Percentiles rank a stretch among this genome's conserved stretches.
These are phyloP conservation scores for Xerocomellus intermedius DNA, from an alignment of 768 basidiomycete species.

Conservation along the genomic window DNA sequence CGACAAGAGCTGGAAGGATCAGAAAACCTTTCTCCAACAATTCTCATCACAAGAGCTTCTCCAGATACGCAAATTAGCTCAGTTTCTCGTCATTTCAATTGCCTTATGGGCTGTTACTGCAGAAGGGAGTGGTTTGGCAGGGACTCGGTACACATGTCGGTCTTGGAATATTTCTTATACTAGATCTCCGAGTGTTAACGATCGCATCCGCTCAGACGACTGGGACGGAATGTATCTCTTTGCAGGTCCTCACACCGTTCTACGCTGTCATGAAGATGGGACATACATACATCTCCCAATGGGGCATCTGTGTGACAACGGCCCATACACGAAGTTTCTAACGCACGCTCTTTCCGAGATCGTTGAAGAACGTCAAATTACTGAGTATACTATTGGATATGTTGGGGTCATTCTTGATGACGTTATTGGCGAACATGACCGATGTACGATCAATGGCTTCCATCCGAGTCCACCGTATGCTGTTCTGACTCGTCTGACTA, in stretches of 20 bases:
- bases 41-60: slow-evolving; percentile 3
- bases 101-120: not conserved
- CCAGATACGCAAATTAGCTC: not conserved
- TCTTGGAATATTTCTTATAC: not conserved
- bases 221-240: slow-evolving; percentile 3
- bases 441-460: not conserved
- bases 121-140: not conserved
- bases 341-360: not conserved
- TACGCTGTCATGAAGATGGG: slow-evolving; percentile 6
- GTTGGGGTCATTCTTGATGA: slow-evolving; percentile 4
- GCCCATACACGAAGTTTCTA: not conserved
- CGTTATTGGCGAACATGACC: not conserved
- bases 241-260: slow-evolving; percentile 9
- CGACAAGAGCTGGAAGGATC: not conserved
- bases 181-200: not conserved
- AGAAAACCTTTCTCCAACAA: not conserved
- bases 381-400: not conserved
- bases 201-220: not conserved
- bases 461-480: not conserved
- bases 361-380: not conserved
- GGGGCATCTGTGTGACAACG: not conserved
- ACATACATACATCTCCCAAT: not conserved
- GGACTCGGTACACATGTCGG: not conserved
- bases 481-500: not conserved
- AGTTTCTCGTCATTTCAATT: not conserved